A percentile compares a stretch with the other conserved stretches of the same genome.
These are phyloP conservation scores for Sporisorium sorghi DNA, from an alignment of 1,284 basidiomycete genomes.

Conservation along the genomic window DNA sequence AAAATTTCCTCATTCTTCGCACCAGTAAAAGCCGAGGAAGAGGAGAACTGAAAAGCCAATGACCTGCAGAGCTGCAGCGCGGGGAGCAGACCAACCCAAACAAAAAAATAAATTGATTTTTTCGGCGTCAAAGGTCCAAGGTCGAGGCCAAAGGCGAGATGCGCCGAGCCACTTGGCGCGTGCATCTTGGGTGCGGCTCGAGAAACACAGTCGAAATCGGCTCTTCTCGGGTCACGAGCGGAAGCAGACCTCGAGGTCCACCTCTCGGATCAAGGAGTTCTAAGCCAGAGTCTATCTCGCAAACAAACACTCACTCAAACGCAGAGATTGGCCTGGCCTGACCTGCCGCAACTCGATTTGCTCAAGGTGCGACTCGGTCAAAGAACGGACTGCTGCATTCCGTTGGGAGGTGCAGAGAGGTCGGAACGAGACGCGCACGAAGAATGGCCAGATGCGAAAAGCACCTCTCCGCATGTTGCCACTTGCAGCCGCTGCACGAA, in stretches of 20 bases:
- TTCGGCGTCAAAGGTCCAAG: neutral
- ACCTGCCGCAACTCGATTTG: too few relatives aligned
- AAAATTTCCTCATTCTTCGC: neutral
- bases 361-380: neutral
- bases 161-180: slow-evolving; percentile 11
- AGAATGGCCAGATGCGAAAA: neutral
- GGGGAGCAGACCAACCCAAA: slow-evolving; percentile 5
- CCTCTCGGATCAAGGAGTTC: slow-evolving; percentile 2
- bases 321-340: too few relatives aligned
- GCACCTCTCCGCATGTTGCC: slow-evolving; percentile 2
- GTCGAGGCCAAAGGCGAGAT: slow-evolving; percentile 8
- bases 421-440: slow-evolving; percentile 4
- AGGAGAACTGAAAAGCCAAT: neutral
- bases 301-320: too few relatives aligned
- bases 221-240: neutral
- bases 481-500: slow-evolving; percentile 4
- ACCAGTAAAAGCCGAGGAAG: slow-evolving; percentile 8
- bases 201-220: neutral
- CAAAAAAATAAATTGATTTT: too few relatives aligned
- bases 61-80: slow-evolving; percentile 12
- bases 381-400: neutral
- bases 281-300: neutral
- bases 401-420: neutral
- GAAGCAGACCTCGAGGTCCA: too few relatives aligned
- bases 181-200: neutral